phyloP scores from a whole-genome alignment of 164 flowering plant species.

The Nelumbo lutea region DNA sequence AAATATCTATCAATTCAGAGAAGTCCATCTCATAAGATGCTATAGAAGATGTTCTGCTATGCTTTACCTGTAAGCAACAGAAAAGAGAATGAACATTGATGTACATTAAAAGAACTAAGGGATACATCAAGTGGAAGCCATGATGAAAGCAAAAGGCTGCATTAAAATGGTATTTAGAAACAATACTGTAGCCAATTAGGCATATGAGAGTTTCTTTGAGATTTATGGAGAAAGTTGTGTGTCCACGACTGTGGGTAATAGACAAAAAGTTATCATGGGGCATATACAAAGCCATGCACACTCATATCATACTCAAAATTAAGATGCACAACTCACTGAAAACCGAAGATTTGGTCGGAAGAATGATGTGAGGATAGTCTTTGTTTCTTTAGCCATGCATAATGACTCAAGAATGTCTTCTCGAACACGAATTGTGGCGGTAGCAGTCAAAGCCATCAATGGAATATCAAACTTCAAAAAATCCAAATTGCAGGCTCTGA shows the following conservation, averaged over 20 bases:
- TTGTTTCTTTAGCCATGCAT: constrained; percentile 64
- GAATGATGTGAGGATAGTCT: constrained; percentile 75
- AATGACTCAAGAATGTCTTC: constrained; percentile 70
- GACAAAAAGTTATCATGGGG: neutral
- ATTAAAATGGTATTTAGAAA: neutral
- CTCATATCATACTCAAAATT: neutral
- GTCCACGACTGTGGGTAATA: neutral
- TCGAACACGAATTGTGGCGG: constrained; percentile 76
- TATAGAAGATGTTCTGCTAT: constrained; percentile 58
- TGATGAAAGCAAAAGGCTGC: neutral
- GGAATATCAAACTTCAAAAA: constrained; percentile 66
- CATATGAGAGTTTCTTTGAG: neutral
- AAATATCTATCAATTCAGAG: constrained; percentile 44
- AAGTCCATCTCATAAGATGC: constrained; percentile 67
- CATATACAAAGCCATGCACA: neutral
- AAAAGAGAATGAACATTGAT: constrained; percentile 1
- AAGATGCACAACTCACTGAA: constrained; percentile 43
- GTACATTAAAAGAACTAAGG: neutral
- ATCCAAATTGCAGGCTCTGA: constrained; percentile 43
- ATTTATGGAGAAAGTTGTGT: neutral
- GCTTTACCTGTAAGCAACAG: constrained; percentile 55
- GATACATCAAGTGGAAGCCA: neutral
- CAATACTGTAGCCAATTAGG: too few relatives aligned
- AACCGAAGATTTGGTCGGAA: constrained; percentile 83
- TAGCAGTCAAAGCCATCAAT: constrained; percentile 94